phyloP scores from a whole-genome alignment of 2,329 filamentous ascomycete genomes.

The Alternaria longipes region DNA sequence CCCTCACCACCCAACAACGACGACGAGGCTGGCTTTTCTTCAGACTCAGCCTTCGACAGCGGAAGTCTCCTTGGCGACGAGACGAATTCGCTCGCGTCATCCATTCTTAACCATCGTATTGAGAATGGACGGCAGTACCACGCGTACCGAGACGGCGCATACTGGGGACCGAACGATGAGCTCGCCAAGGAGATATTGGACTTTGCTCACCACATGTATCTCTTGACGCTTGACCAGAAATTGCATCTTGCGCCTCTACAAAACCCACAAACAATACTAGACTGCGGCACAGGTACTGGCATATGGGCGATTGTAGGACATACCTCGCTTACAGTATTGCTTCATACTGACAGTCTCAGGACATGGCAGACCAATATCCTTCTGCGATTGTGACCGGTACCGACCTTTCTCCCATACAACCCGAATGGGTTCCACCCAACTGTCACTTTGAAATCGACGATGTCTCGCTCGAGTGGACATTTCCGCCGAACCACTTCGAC shows the following conservation, averaged over 20 bases:
- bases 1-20: conserved; percentile 7
- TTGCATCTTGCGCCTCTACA: conserved; percentile 46
- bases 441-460: conserved; percentile 60
- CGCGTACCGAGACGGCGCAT: conserved; percentile 48
- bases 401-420: conserved; percentile 62
- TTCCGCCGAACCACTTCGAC: conserved; percentile 50
- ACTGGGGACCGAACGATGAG: conserved; percentile 57
- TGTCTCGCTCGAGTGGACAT: conserved; percentile 54
- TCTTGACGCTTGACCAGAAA: conserved; percentile 46
- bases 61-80: conserved; percentile 48
- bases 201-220: conserved; percentile 54
- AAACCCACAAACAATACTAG: conserved; percentile 42
- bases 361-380: conserved; percentile 43
- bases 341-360: conserved; percentile 12
- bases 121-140: conserved; percentile 52
- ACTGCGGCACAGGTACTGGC: conserved; percentile 50
- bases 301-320: conserved; percentile 47
- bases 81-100: conserved; percentile 48
- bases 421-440: conserved; percentile 58
- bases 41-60: conserved; percentile 50
- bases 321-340: not conserved
- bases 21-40: conserved; percentile 27
- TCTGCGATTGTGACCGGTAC: conserved; percentile 52
- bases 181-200: conserved; percentile 55
- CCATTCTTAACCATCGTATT: conserved; percentile 48